Base-by-base conservation (phyloP, 164 flowering plant genomes). In the Nymphaea thermarum region DNA sequence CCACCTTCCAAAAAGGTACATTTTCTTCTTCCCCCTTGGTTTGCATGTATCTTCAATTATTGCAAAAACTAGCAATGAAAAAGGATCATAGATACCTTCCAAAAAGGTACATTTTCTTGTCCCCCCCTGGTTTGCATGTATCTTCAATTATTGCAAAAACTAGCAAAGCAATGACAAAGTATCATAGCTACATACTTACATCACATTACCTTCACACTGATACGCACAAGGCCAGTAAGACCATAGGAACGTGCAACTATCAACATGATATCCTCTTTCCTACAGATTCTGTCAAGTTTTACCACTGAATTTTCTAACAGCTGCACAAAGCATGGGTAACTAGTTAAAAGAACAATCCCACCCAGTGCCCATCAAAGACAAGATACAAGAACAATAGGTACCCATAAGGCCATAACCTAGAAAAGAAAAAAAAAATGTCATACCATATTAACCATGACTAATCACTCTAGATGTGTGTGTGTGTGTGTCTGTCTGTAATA, bases 161-260 rank as follows among this genome's bases (percentile, higher is more conserved):
- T 25, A 25, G 36, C 36, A 25, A 25, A 25, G 36, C 36, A 25
- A 25, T 25, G 36, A 25, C 8, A 7, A 36, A 61, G n/a, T 8
- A n/a, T 47, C 2, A 6, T 47, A 68, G 67, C 60, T 68, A 68
- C 60, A 63, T 70, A 63, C 70, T 67, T 66, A 65, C 68, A 68
- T 57, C 67, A 73, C 65, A 70, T 68, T 80, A 94, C 99, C 99
- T 94, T 94, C 80, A 94, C 75, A 82, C 98, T 91, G 74, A 90
- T 81, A 11, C 98, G 87, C 67, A 91, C 96, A 77, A 91, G 74
- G 65, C 99, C 99, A 70, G 96, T 88, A 59, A 94, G 86, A 63
- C 99, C 99, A 82, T 94, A 94, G 43, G 98, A 91, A 55, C 98
- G 98, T 74, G 96, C 99, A 80, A 87, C 77, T 76, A 91, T 76